phyloP scores from a whole-genome alignment of 495 filamentous ascomycete genomes.

The Aspergillus nidulans region DNA sequence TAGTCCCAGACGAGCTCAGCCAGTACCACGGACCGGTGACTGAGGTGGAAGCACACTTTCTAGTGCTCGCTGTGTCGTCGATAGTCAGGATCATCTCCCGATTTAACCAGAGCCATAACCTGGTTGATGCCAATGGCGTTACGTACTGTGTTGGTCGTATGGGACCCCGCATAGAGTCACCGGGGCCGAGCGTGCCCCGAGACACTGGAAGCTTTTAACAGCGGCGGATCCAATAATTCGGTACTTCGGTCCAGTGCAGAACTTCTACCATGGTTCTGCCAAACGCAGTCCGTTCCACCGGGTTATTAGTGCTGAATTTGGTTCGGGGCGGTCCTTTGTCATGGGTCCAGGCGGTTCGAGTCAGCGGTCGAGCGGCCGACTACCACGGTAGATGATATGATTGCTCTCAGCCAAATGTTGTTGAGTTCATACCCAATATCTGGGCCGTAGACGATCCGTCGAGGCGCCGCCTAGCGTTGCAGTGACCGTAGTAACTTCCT shows the following conservation, averaged over 20 bases:
- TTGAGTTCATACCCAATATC: background rate
- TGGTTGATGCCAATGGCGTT: background rate
- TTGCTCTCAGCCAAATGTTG: background rate
- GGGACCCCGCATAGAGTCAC: background rate
- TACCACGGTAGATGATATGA: background rate
- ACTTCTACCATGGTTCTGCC: background rate
- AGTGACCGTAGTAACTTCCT: background rate
- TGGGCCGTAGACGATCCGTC: no score
- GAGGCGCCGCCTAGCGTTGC: no score
- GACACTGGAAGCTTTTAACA: background rate
- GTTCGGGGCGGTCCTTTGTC: constrained; percentile 6
- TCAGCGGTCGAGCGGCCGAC: background rate
- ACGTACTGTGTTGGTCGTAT: background rate
- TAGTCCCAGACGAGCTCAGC: background rate
- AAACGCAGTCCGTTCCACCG: background rate
- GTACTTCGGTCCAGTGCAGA: background rate
- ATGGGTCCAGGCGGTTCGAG: background rate
- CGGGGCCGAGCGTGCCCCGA: background rate
- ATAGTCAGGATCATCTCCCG: background rate
- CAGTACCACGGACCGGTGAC: constrained; percentile 19
- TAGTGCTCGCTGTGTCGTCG: background rate
- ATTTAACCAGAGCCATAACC: background rate
- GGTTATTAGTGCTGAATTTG: background rate
- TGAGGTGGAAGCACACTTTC: background rate
- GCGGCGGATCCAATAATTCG: background rate